Conservation (phyloP, 2,329 filamentous ascomycete genomes). For the Parascedosporium putredinis region DNA sequence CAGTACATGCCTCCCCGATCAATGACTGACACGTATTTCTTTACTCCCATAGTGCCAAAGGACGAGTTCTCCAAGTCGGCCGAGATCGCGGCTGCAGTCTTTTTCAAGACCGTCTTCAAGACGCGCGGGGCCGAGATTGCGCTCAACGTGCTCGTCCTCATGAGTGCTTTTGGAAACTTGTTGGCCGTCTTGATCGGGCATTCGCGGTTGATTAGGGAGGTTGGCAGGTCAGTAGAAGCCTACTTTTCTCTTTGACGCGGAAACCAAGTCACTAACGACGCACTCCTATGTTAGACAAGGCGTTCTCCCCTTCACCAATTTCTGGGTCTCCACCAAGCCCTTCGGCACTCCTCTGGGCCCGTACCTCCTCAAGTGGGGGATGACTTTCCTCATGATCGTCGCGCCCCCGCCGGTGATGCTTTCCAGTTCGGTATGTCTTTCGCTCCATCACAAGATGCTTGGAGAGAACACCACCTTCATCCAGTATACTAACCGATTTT, state of each 20-base stretch:
- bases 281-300: constrained; percentile 37
- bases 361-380: constrained; percentile 44
- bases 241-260: not conserved
- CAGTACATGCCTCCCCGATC: no score
- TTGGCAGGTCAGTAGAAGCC: constrained; percentile 29
- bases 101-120: constrained; percentile 50
- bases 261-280: no score
- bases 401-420: constrained; percentile 53
- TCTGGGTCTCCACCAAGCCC: constrained; percentile 53
- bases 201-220: constrained; percentile 49
- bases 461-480: no score
- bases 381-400: constrained; percentile 50
- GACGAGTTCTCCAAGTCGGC: constrained; percentile 40
- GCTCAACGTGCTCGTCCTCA: constrained; percentile 45
- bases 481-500: no score
- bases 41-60: constrained; percentile 30
- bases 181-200: constrained; percentile 43
- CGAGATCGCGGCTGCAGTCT: constrained; percentile 44
- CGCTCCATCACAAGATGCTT: no score
- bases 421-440: constrained; percentile 48
- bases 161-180: constrained; percentile 50
- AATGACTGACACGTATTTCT: not conserved
- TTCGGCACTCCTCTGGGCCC: constrained; percentile 54
- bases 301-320: constrained; percentile 46
- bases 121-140: constrained; percentile 34